These are phyloP conservation scores for Phaffia rhodozyma DNA, from an alignment of 1,284 basidiomycete species.

Conservation along the genomic window DNA sequence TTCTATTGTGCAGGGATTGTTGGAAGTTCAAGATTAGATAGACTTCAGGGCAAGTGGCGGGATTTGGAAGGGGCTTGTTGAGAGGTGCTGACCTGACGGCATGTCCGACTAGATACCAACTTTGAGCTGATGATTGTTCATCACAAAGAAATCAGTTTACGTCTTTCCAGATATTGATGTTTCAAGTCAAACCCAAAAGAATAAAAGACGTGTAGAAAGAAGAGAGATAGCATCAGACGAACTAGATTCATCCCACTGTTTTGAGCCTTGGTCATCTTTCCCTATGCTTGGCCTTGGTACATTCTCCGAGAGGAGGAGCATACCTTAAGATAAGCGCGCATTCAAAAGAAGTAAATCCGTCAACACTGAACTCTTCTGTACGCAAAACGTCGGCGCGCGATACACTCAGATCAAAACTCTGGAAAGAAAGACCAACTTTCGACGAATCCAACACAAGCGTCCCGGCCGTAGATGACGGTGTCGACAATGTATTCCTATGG, in stretches of 20 bases:
- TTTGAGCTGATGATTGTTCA: neutral
- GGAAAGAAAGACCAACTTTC: constrained; percentile 19
- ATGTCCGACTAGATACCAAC: constrained; percentile 15
- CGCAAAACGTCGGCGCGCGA: too few relatives aligned
- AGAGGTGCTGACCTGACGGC: constrained; percentile 4
- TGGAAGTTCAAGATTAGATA: too few relatives aligned
- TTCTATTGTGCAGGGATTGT: neutral
- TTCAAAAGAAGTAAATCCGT: too few relatives aligned
- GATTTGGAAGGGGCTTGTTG: too few relatives aligned
- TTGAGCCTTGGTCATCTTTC: neutral
- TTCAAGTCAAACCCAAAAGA: neutral
- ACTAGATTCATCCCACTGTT: constrained; percentile 8
- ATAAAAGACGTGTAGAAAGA: neutral
- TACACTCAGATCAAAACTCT: too few relatives aligned
- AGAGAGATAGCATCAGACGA: neutral
- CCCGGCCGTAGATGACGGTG: constrained; percentile 31
- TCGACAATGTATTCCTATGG: constrained; percentile 30
- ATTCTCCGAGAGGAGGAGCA: constrained; percentile 34
- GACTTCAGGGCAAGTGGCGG: too few relatives aligned
- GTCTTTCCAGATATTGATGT: too few relatives aligned
- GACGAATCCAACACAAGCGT: constrained; percentile 32
- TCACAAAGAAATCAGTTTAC: too few relatives aligned
- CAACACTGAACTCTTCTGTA: too few relatives aligned
- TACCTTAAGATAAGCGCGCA: constrained; percentile 11
- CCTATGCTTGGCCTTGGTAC: constrained; percentile 25